Evolutionary conservation across 2,329 filamentous ascomycete species (phyloP).

Genomic region (Cytospora paraplurivora): DNA sequence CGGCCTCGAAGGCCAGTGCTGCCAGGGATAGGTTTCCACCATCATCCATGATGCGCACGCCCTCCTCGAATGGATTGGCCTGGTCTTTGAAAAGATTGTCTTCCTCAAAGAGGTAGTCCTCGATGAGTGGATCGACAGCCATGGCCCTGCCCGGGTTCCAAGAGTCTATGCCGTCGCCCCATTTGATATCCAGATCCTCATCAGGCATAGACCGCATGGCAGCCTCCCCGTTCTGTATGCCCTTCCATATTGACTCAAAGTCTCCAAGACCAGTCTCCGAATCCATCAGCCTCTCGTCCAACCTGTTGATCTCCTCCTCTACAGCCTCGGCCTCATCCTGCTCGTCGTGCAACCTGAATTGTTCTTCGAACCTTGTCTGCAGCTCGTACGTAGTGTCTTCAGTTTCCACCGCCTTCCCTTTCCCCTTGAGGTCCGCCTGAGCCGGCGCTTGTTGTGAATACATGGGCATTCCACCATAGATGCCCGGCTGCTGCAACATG

Average conservation of each 20-base stretch:
- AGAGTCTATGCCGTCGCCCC: slow-evolving; percentile 60
- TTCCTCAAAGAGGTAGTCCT: slow-evolving; percentile 92
- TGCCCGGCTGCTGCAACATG: slow-evolving; percentile 58
- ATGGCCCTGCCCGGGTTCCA: slow-evolving; percentile 68
- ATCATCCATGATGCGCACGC: slow-evolving; percentile 87
- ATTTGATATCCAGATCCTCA: slow-evolving; percentile 53
- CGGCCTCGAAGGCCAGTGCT: slow-evolving; percentile 92
- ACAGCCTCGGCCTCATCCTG: slow-evolving; percentile 70
- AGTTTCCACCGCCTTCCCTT: slow-evolving; percentile 91
- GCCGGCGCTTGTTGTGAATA: slow-evolving; percentile 42
- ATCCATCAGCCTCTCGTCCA: slow-evolving; percentile 68
- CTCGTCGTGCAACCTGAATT: slow-evolving; percentile 49
- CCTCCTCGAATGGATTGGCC: slow-evolving; percentile 87
- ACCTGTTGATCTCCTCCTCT: slow-evolving; percentile 83
- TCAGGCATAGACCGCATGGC: slow-evolving; percentile 72
- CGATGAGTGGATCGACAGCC: slow-evolving; percentile 72
- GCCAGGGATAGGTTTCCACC: slow-evolving; percentile 93
- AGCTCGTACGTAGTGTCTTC: slow-evolving; percentile 72
- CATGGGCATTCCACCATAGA: slow-evolving; percentile 56
- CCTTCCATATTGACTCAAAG: slow-evolving; percentile 88
- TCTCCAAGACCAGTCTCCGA: slow-evolving; percentile 78
- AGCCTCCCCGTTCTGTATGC: slow-evolving; percentile 76
- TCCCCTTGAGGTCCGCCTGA: slow-evolving; percentile 64
- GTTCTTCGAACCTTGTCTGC: slow-evolving; percentile 43
- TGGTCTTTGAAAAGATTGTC: slow-evolving; percentile 86